Conservation (phyloP, 2,329 filamentous ascomycete genomes). For the Epichloe coenophiala region DNA sequence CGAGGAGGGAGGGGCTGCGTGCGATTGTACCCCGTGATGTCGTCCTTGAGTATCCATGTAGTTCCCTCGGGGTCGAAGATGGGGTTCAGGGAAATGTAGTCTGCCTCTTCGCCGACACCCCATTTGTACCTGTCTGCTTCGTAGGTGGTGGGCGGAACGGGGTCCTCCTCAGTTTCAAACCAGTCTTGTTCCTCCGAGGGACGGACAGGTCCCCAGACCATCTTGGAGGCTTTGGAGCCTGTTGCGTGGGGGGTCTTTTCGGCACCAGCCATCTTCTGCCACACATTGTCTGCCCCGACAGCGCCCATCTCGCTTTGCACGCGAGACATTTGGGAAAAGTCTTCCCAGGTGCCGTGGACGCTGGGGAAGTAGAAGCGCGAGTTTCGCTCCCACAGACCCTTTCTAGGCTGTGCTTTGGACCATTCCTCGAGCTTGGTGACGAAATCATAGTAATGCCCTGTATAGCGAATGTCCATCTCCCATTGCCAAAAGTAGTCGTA, state of each 20-base stretch:
- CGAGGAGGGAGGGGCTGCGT: conserved; percentile 48
- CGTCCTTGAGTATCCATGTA: conserved; percentile 67
- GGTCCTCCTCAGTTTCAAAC: conserved; percentile 61
- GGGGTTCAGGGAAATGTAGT: conserved; percentile 83
- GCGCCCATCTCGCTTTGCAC: conserved; percentile 62
- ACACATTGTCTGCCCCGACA: conserved; percentile 52
- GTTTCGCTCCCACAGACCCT: conserved; percentile 71
- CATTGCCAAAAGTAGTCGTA: conserved; percentile 91
- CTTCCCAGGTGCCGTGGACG: conserved; percentile 65
- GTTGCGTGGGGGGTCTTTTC: conserved; percentile 23
- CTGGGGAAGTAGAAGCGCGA: conserved; percentile 64
- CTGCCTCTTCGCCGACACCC: conserved; percentile 83
- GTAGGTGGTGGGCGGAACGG: conserved; percentile 52
- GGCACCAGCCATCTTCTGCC: conserved; percentile 37
- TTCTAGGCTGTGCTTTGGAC: conserved; percentile 60
- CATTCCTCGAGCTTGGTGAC: conserved; percentile 57
- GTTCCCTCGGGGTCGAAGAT: conserved; percentile 84
- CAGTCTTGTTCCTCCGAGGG: conserved; percentile 55
- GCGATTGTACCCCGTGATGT: conserved; percentile 72
- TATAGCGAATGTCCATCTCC: conserved; percentile 90
- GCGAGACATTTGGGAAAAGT: conserved; percentile 60
- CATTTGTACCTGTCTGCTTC: conserved; percentile 73
- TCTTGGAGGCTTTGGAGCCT: conserved; percentile 35
- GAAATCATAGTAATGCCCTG: conserved; percentile 70
- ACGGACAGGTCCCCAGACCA: conserved; percentile 75